Conservation (phyloP, 495 filamentous ascomycete genomes). For the Arthonia radiata region DNA sequence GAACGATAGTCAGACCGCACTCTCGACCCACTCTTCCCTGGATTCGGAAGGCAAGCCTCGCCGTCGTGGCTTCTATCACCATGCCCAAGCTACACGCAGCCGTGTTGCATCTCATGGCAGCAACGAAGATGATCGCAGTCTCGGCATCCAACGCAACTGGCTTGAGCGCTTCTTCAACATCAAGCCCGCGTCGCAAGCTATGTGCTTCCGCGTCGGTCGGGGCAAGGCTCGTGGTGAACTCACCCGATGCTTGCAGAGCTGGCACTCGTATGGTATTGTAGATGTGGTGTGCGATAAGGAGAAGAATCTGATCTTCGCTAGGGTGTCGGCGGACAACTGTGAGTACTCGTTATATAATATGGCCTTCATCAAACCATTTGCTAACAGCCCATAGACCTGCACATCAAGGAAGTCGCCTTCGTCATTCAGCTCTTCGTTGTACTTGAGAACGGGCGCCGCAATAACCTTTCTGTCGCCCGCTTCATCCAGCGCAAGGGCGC, state of each 20-base stretch:
- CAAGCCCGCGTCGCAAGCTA: conserved; percentile 46
- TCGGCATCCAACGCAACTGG: conserved; percentile 43
- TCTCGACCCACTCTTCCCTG: too few relatives aligned
- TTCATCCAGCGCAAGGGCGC: conserved; percentile 77
- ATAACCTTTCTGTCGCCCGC: conserved; percentile 44
- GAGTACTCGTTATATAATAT: conserved; percentile 15
- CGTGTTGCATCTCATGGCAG: too few relatives aligned
- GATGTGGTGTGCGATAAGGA: conserved; percentile 50
- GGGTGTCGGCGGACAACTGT: conserved; percentile 55
- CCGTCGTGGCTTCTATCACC: too few relatives aligned
- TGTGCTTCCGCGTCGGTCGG: conserved; percentile 50
- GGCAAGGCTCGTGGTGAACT: conserved; percentile 50
- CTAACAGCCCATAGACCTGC: conserved; percentile 26
- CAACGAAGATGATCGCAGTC: not conserved
- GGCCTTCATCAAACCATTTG: conserved; percentile 1
- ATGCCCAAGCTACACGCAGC: too few relatives aligned
- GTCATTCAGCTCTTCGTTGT: conserved; percentile 64
- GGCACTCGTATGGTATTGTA: conserved; percentile 55
- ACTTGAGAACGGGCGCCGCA: conserved; percentile 46
- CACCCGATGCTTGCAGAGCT: conserved; percentile 43
- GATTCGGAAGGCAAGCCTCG: too few relatives aligned
- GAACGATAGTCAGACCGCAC: too few relatives aligned
- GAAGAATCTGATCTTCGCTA: conserved; percentile 46
- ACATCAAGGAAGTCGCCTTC: conserved; percentile 55
- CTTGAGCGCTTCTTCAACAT: conserved; percentile 68